Percentiles rank a stretch among this genome's conserved stretches.
Conservation (phyloP, 108 stramenopile genomes). For the Skeletonema costatum region DNA sequence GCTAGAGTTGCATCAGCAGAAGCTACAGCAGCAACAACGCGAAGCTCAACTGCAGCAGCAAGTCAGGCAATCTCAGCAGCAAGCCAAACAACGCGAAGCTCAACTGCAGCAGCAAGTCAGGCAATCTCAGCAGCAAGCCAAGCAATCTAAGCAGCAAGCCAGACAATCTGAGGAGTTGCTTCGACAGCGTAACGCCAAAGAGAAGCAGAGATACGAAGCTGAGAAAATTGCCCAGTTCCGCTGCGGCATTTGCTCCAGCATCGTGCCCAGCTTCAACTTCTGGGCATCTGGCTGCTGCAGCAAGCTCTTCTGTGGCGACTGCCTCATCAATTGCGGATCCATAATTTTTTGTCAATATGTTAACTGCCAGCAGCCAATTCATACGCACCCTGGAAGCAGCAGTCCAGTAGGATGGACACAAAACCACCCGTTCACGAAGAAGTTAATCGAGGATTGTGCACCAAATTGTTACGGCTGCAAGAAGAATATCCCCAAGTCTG, state of each 20-base stretch:
- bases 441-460: neutral
- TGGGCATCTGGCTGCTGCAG: neutral
- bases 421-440: neutral
- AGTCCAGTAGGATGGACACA: neutral
- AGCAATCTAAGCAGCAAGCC: neutral
- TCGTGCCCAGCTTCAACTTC: neutral
- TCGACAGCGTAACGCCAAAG: no score
- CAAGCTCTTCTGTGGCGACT: neutral
- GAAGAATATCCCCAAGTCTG: neutral
- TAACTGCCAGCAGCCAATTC: no score
- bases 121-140: neutral
- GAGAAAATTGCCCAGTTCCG: no score
- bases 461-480: no score
- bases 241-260: neutral
- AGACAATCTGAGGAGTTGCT: neutral
- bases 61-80: no score
- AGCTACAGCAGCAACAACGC: neutral
- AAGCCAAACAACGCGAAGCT: neutral
- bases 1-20: neutral
- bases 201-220: no score
- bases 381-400: neutral
- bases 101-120: neutral
- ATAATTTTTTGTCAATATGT: no score
- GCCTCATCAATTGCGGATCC: no score
- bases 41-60: neutral